phyloP scores from a whole-genome alignment of 148 eudicot species.

The Fagopyrum esculentum region DNA sequence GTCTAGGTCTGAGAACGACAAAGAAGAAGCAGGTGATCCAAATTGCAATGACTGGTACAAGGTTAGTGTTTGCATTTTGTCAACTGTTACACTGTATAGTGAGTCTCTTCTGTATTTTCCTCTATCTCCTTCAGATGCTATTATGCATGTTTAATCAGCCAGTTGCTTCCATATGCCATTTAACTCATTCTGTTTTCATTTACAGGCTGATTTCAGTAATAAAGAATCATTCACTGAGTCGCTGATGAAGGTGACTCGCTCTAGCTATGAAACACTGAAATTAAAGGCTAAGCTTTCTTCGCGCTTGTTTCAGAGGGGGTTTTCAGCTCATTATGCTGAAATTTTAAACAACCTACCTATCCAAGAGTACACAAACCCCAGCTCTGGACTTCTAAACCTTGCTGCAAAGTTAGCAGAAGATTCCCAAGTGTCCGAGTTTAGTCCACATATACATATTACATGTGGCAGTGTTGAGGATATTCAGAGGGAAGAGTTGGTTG shows the following conservation, averaged over 20 bases:
- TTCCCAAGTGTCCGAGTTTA: conserved; percentile 41
- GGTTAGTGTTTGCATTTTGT: neutral
- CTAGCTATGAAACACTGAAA: conserved; percentile 42
- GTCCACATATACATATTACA: conserved; percentile 64
- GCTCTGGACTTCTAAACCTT: conserved; percentile 58
- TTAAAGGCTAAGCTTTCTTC: conserved; percentile 63
- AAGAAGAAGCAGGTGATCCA: conserved; percentile 14
- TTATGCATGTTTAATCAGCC: neutral
- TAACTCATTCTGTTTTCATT: neutral
- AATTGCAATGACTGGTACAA: conserved; percentile 8
- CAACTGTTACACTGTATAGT: neutral
- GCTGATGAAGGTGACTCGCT: conserved; percentile 33
- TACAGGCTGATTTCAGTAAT: conserved; percentile 52
- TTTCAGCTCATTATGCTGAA: conserved; percentile 54
- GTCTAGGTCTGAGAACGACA: conserved; percentile 25
- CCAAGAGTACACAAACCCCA: conserved; percentile 62
- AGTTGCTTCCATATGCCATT: neutral
- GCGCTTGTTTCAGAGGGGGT: conserved; percentile 38
- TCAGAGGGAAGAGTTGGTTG: conserved; percentile 52
- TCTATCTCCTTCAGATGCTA: neutral
- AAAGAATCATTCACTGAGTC: conserved; percentile 54
- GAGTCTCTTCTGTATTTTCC: neutral
- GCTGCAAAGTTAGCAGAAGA: conserved; percentile 59
- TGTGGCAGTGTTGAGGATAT: conserved; percentile 63
- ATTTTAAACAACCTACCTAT: conserved; percentile 59